phyloP scores from a whole-genome alignment of 78 protist species.

The Chrysochromulina tobinii region DNA sequence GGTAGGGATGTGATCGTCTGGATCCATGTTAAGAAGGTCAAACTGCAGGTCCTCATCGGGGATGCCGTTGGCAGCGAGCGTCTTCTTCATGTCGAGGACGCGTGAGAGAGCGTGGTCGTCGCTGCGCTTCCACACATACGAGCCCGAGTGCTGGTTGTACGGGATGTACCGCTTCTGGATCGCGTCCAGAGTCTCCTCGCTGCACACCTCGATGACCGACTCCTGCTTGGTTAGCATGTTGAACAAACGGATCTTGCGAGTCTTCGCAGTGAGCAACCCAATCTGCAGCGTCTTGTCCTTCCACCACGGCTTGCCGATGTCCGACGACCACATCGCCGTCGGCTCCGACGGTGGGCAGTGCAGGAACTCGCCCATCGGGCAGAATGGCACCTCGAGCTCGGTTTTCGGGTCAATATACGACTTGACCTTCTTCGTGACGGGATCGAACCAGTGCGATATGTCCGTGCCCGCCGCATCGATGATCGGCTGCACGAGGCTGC shows the following conservation, averaged over 20 bases:
- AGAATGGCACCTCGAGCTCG: neutral
- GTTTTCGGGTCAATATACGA: constrained; percentile 23
- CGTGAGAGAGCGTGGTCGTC: neutral
- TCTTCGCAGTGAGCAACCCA: constrained; percentile 42
- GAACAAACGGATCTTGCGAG: constrained; percentile 41
- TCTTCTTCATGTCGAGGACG: constrained; percentile 51
- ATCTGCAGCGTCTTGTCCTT: constrained; percentile 33
- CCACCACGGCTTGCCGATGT: constrained; percentile 69
- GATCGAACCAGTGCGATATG: constrained; percentile 76
- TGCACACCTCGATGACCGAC: constrained; percentile 57
- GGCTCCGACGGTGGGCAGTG: constrained; percentile 40
- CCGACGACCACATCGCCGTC: neutral
- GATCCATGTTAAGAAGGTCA: constrained; percentile 6
- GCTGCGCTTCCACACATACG: constrained; percentile 67
- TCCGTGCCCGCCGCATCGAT: constrained; percentile 62
- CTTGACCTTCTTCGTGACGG: neutral
- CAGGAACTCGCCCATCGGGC: constrained; percentile 38
- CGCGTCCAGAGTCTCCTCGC: constrained; percentile 63
- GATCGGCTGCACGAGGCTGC: constrained; percentile 26
- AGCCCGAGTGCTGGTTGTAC: constrained; percentile 63
- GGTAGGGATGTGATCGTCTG: constrained; percentile 47
- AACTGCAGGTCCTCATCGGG: constrained; percentile 40
- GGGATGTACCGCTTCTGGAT: constrained; percentile 42
- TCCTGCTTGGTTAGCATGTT: constrained; percentile 55
- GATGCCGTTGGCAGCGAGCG: constrained; percentile 65